phyloP scores from a whole-genome alignment of 2,329 filamentous ascomycete species.

The Colletotrichum tropicicola region DNA sequence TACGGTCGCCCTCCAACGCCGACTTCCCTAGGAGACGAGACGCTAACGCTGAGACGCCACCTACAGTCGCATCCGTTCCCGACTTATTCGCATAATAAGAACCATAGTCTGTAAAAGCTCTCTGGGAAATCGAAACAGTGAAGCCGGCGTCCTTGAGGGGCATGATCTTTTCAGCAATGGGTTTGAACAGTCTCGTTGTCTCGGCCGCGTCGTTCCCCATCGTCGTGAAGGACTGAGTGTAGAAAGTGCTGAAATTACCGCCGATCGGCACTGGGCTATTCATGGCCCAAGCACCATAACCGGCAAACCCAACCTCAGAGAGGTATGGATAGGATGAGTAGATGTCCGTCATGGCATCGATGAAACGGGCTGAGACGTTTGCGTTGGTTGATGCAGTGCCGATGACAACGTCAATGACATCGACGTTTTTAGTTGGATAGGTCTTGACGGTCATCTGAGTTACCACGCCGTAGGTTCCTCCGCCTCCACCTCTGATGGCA shows the following conservation, averaged over 20 bases:
- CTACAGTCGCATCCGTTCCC: neutral
- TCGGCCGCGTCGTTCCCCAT: neutral
- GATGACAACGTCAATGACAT: constrained; percentile 54
- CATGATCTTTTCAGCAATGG: neutral
- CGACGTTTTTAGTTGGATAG: constrained; percentile 42
- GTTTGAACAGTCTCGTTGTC: neutral
- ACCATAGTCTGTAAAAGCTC: neutral
- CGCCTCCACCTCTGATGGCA: constrained; percentile 39
- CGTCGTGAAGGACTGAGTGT: neutral
- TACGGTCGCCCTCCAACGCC: neutral
- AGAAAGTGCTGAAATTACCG: constrained; percentile 7
- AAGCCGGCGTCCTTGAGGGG: neutral
- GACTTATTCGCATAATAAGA: neutral
- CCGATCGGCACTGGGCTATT: neutral
- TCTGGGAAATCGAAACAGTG: neutral
- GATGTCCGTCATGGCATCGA: constrained; percentile 1
- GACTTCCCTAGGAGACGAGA: neutral
- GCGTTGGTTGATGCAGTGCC: constrained; percentile 18
- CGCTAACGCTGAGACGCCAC: neutral
- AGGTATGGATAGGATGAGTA: constrained; percentile 4
- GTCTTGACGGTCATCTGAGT: constrained; percentile 33
- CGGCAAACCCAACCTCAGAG: constrained; percentile 4
- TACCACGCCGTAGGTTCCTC: constrained; percentile 42
- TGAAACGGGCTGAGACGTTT: constrained; percentile 4
- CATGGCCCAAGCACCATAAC: constrained; percentile 22